Base-by-base conservation (phyloP, 75 land plant species). In the Ceratopteris richardii region DNA sequence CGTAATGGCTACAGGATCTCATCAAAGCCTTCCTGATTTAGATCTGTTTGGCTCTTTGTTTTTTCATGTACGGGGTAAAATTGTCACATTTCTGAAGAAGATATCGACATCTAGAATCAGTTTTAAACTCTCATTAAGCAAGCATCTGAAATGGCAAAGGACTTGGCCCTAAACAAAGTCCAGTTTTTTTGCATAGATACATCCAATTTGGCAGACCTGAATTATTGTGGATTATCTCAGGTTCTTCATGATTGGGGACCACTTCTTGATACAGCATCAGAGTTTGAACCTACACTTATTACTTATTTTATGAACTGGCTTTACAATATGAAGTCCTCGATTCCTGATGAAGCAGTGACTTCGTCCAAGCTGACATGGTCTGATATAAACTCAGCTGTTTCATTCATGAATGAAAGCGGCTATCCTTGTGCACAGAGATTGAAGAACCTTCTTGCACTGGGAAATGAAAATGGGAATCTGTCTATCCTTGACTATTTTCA, bases 231-330 rank as follows among this genome's bases (percentile, higher is more conserved):
- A 17, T 25, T 55, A 17, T 2, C 25, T 7, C 12, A 29, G 57
- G 29, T 55, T 23, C 57, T 55, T 29, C 12, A 4, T 25, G 57
- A 55, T 29, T 55, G 57, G 57, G 57, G 57, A 7, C 57, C 24
- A 17, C 29, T 23, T 50, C 12, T 21, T 2, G 25, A 50, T 25
- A 25, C 1, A 26, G 29, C 18, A 2, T 25, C 29, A 29, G 29
- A 7, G 29, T 23, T 55, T 50, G 9, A 3, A 11, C 51, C 51
- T 7, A 24, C 6, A 4, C 25, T 50, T 3, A 55, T 26, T 22
- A 27, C 29, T 2, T 55, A 25, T 20, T 26, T 55, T 12, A 55
- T 55, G 57, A 55, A 55, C 57, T 55, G 57, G 57, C 7, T 48
- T 4, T 23, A 20, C 24, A 20, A 3, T 5, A 23, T 48, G 51